Evolutionary conservation across 139 green algal genomes (phyloP), one percentile per base, ranked within the genome.

Genomic region (Asterochloris erici): DNA sequence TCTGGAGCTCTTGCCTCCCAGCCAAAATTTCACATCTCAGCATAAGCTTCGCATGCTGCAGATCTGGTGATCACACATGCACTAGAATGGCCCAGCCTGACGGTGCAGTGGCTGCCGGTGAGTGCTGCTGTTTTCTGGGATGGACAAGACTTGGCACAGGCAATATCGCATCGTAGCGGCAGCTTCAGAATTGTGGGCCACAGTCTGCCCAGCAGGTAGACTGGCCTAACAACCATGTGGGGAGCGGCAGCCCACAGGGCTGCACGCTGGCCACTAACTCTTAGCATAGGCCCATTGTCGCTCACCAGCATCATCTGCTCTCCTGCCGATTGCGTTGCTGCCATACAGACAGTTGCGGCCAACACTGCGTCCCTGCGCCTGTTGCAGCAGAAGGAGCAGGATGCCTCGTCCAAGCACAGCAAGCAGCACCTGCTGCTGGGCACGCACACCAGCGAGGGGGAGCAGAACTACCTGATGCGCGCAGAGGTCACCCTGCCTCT

Each of bases 401-500:
- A 79, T 12, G 47, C 54, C 63, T 66, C 77, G 27, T 68, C 73
- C 13, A 84, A 84, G 21, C 97, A 93, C 82, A 94, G 89, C 76
- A 97, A 97, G 87, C 97, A 99, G 90, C 90, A 94, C 77, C 86
- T 99, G 64, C 91, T 99, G 47, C 89, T 99, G 80, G 97, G 97
- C 17, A 99, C 97, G 26, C 97, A 99, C 91, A 99, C 97, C 0
- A 95, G 89, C 10, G 97, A 99, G 78, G 91, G 94, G 27, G 96
- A 99, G 90, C 97, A 99, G 85, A 99, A 99, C 90, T 97, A 99
- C 87, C 88, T 99, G 9, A 98, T 99, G 93, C 93, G 97, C 2
- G 97, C 93, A 15, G 96, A 99, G 88, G 94, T 98, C 73, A 83
- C 92, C 66, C 90, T 99, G 75, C 97, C 97, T 2, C 83, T 97